Conservation (phyloP, 331 rosid genomes). For the Acacia concinna region DNA sequence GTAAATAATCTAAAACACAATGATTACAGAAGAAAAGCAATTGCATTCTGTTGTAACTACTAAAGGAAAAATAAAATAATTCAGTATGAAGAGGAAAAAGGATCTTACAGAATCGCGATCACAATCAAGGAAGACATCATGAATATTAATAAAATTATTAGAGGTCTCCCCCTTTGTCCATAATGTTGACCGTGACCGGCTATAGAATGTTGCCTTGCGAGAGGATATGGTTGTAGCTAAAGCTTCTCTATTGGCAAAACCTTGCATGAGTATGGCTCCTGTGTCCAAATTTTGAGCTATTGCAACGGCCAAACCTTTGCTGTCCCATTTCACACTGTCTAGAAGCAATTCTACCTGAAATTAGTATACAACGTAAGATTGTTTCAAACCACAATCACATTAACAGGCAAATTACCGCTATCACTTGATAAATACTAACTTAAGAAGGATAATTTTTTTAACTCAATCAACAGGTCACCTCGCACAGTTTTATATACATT, state of each 20-base stretch:
- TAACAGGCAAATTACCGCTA: neutral
- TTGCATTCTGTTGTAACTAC: slow-evolving; percentile 7
- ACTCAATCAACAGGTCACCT: slow-evolving; percentile 14
- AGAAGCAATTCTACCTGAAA: slow-evolving; percentile 68
- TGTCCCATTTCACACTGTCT: slow-evolving; percentile 77
- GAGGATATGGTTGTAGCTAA: slow-evolving; percentile 54
- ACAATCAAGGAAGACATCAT: slow-evolving; percentile 76
- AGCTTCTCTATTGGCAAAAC: slow-evolving; percentile 84
- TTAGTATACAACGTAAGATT: slow-evolving; percentile 1
- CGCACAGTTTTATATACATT: slow-evolving; percentile 13
- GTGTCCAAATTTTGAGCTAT: slow-evolving; percentile 92
- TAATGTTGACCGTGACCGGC: slow-evolving; percentile 73
- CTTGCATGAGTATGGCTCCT: slow-evolving; percentile 94
- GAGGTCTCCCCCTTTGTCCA: slow-evolving; percentile 98
- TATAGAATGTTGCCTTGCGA: slow-evolving; percentile 81
- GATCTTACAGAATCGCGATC: slow-evolving; percentile 83
- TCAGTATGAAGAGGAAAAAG: slow-evolving; percentile 14
- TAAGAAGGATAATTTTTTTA: neutral
- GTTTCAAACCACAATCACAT: neutral
- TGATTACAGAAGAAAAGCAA: neutral
- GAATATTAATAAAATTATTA: slow-evolving; percentile 80
- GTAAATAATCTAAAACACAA: slow-evolving; percentile 71
- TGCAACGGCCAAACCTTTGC: slow-evolving; percentile 85
- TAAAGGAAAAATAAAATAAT: neutral
- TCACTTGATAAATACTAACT: neutral